Conservation (phyloP, 805 yeast species). For the Debaryomyces tyrocola region DNA sequence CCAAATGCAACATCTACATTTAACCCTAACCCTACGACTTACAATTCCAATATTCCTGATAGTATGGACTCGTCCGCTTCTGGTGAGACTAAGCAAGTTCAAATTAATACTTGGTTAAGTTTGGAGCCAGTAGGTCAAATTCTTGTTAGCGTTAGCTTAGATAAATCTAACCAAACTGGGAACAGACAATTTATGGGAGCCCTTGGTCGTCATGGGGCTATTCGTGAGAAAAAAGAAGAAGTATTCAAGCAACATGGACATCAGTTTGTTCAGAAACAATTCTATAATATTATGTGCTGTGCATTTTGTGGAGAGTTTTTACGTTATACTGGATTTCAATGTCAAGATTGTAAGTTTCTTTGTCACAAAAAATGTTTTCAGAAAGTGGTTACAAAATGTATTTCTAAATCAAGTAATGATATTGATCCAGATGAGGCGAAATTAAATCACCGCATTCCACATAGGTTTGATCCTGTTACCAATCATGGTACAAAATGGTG, state of each 20-base stretch:
- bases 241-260: conserved; percentile 96
- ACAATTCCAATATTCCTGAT: neutral
- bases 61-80: conserved; percentile 3
- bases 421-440: conserved; percentile 71
- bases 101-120: conserved; percentile 80
- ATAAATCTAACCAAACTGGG: conserved; percentile 50
- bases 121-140: conserved; percentile 95
- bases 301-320: conserved; percentile 96
- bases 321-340: conserved; percentile 81
- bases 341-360: conserved; percentile 79
- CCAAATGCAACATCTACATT: neutral
- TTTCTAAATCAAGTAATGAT: conserved; percentile 71
- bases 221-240: conserved; percentile 87
- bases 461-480: conserved; percentile 87
- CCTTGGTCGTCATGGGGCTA: conserved; percentile 92
- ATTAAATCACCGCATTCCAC: conserved; percentile 95
- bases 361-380: conserved; percentile 82
- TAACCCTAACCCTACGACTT: neutral
- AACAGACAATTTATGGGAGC: conserved; percentile 43
- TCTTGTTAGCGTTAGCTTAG: conserved; percentile 72
- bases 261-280: conserved; percentile 92
- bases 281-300: conserved; percentile 95
- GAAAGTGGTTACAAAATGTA: conserved; percentile 81
- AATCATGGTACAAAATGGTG: conserved; percentile 99
- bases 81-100: conserved; percentile 27